Base-by-base conservation (phyloP, 2,329 filamentous ascomycete genomes). In the Ophiostoma ips region DNA sequence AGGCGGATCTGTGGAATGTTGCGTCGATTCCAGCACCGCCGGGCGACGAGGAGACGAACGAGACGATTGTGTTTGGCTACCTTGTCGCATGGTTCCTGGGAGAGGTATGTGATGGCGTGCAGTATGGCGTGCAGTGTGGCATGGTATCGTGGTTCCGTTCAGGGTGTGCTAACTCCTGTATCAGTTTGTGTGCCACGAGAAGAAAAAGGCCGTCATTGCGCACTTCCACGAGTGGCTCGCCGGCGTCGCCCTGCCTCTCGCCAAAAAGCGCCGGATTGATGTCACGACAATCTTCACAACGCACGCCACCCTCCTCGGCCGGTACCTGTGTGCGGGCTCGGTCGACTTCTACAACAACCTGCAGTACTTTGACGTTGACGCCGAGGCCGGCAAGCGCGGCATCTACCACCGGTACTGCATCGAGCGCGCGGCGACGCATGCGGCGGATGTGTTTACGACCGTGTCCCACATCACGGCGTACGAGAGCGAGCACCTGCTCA, bases 261-360 rank as follows among this genome's bases (percentile, higher is more conserved):
- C 82, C 69, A 94, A 94, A 72, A 95, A 86, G 75, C 81, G 92
- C 54, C 84, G 85, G 62, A 96, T 96, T 66, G 92, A 96, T 62
- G 77, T 95, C 47, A 96, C 92, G 16, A 96, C 92, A 58, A 96
- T 96, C 65, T 96, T 96, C 71, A 98, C 92, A 38, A 98, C 92
- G 2, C 92, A 96, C 68, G 92, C 92, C 21, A 96, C 92, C 6
- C 77, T 98, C 11, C 79, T 98, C 46, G 92, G 92, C 55, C 83
- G 92, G 60, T 96, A 98, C 63, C 84, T 96, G 46, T 96, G 92
- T 64, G 92, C 92, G 48, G 92, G 92, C 49, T 95, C 89, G 0
- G 92, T 96, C 55, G 92, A 98, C 65, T 96, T 98, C 65, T 98
- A 98, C 76, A 98, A 96, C 72, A 95, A 96, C 66, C 76, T 98